Evolutionary conservation across 768 basidiomycete species (phyloP).

Genomic region (Boletus subcaerulescens): DNA sequence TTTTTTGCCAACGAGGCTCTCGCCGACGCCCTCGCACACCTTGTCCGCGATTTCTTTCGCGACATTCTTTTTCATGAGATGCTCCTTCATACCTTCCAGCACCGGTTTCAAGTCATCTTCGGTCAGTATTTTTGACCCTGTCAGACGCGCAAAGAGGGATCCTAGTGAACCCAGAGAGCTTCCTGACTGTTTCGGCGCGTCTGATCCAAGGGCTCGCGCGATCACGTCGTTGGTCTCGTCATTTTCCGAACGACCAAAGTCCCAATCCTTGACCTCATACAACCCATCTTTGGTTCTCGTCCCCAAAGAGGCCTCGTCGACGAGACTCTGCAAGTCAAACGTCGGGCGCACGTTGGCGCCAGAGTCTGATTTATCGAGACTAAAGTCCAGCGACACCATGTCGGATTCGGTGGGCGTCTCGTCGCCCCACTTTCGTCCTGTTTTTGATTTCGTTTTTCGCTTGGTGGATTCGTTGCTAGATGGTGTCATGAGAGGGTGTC

Average conservation of each 20-base stretch:
- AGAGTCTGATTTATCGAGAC: slow-evolving; percentile 50
- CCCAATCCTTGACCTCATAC: slow-evolving; percentile 84
- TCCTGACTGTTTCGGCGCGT: slow-evolving; percentile 35
- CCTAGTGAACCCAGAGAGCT: slow-evolving; percentile 64
- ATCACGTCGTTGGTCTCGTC: slow-evolving; percentile 53
- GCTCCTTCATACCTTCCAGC: slow-evolving; percentile 92
- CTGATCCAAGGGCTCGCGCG: slow-evolving; percentile 52
- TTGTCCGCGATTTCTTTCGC: slow-evolving; percentile 94
- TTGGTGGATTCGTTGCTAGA: slow-evolving; percentile 66
- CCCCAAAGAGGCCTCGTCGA: slow-evolving; percentile 74
- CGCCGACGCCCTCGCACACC: slow-evolving; percentile 92
- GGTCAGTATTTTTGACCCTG: slow-evolving; percentile 79
- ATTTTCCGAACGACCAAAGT: slow-evolving; percentile 53
- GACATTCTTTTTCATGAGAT: slow-evolving; percentile 98
- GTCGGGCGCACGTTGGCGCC: slow-evolving; percentile 29
- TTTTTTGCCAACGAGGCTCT: slow-evolving; percentile 85
- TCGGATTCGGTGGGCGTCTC: slow-evolving; percentile 76
- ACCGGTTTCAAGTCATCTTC: slow-evolving; percentile 85
- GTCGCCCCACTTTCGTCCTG: slow-evolving; percentile 91
- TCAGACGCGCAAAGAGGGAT: slow-evolving; percentile 79
- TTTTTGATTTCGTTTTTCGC: slow-evolving; percentile 62
- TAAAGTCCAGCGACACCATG: slow-evolving; percentile 93
- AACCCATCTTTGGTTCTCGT: slow-evolving; percentile 68
- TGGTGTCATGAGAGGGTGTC: neutral
- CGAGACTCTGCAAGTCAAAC: slow-evolving; percentile 57